These are phyloP conservation scores for Plasmodium vivax DNA, from an alignment of 169 alveolate species.

Conservation along the genomic window DNA sequence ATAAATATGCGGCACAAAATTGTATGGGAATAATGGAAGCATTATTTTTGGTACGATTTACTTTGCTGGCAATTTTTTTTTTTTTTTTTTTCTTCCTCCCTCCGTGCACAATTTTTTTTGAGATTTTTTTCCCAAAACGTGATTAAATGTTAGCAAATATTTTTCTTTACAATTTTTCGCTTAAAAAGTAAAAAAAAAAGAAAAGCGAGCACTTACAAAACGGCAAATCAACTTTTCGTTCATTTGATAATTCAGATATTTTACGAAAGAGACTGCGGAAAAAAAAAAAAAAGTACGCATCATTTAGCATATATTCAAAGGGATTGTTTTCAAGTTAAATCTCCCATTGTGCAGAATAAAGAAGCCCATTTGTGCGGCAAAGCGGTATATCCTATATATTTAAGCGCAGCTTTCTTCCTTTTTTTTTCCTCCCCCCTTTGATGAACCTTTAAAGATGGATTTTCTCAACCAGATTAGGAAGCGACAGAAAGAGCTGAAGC, in stretches of 20 bases:
- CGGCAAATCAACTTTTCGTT: not conserved
- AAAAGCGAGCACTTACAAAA: not conserved
- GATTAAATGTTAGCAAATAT: not conserved
- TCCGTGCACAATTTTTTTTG: not conserved
- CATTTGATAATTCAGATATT: not conserved
- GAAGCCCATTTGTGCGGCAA: not conserved
- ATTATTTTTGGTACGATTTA: not conserved
- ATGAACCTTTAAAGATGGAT: constrained; percentile 18
- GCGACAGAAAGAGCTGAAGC: constrained; percentile 58
- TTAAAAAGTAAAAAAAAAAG: not conserved
- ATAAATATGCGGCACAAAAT: not conserved
- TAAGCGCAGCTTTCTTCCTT: not conserved
- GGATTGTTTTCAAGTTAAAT: not conserved
- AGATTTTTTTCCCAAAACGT: not conserved
- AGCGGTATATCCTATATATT: not conserved
- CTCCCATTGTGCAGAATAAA: not conserved
- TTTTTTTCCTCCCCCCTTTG: not conserved
- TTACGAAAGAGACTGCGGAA: not conserved
- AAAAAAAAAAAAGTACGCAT: not conserved
- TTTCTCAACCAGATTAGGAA: constrained; percentile 48
- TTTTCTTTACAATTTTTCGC: not conserved
- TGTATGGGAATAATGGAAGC: not conserved
- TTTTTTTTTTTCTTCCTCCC: not conserved
- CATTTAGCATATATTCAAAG: not conserved
- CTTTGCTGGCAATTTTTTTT: not conserved